Evolutionary conservation across 805 yeast species (phyloP), one percentile per base, ranked within the genome.

Genomic region (Lachancea dasiensis): DNA sequence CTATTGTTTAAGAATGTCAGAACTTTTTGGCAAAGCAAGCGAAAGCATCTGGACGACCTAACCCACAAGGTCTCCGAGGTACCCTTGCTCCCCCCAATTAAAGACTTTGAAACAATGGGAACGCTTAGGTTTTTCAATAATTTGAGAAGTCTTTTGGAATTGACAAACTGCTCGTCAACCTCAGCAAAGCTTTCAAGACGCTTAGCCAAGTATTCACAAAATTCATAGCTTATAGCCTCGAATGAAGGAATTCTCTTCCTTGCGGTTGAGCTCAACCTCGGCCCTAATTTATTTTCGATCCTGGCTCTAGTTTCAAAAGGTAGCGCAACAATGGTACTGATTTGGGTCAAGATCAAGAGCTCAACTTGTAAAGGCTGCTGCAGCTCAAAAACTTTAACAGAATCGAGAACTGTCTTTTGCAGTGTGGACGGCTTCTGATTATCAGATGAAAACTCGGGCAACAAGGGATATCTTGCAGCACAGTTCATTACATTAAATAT

Each of bases 381-480:
- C 37, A 54, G 13, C 13, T 47, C 49, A 50, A 60, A 47, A 1
- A 50, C 31, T 2, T 58, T 52, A 17, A 89, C 52, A 27, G 73
- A 73, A 1, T 63, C 64, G 20, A 85, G 51, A 1, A 85, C 77
- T 0, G 77, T 62, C 1, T 51, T 44, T 52, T 89, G 97, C 29
- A 90, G 61, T 7, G 69, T 67, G 0, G 96, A 74, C 36, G 78
- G 75, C 17, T 71, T 73, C 14, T 59, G 51, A 27, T 67, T 63
- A 53, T 86, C 95, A 3, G 63, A 55, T 23, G 66, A 66, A 45
- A 67, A 68, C 21, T 67, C 75, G 6, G 86, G 82, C 25, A 86
- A 64, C 9, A 82, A 69, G 1, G 94, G 95, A 56, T 82, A 86
- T 27, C 84, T 64, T 1, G 83, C 75, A 40, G 86, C 76, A 11